Conservation (phyloP, 768 basidiomycete species). For the Phlegmacium glaucopus region DNA sequence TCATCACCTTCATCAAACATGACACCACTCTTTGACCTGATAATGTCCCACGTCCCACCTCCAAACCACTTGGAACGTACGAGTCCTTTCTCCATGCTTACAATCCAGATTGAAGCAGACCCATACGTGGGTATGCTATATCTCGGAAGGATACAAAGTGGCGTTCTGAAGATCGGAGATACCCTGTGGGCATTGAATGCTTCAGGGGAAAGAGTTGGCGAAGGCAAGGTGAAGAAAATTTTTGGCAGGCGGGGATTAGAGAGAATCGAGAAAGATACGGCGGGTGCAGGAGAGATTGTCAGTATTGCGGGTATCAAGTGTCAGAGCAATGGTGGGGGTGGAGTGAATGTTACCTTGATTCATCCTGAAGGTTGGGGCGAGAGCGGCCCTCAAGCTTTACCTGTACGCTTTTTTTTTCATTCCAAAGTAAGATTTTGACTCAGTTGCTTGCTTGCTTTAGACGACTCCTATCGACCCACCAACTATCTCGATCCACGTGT, state of each 20-base stretch:
- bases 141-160: slow-evolving; percentile 44
- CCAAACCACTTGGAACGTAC: slow-evolving; percentile 34
- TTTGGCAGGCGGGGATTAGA: slow-evolving; percentile 36
- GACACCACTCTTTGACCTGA: slow-evolving; percentile 44
- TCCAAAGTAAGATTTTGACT: neutral
- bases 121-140: slow-evolving; percentile 48
- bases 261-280: slow-evolving; percentile 38
- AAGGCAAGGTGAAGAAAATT: slow-evolving; percentile 49
- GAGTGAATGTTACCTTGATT: slow-evolving; percentile 44
- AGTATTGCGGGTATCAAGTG: slow-evolving; percentile 45
- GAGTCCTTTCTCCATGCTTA: slow-evolving; percentile 48
- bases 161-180: slow-evolving; percentile 37
- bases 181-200: slow-evolving; percentile 36
- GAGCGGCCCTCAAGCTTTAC: slow-evolving; percentile 36
- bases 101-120: slow-evolving; percentile 48
- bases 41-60: slow-evolving; percentile 41
- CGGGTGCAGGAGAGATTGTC: slow-evolving; percentile 47
- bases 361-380: slow-evolving; percentile 43
- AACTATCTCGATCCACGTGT: slow-evolving; percentile 44
- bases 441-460: slow-evolving; percentile 15
- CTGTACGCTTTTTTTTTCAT: slow-evolving; percentile 22
- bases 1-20: slow-evolving; percentile 20
- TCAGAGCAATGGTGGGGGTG: slow-evolving; percentile 27
- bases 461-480: slow-evolving; percentile 50
- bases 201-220: slow-evolving; percentile 43